Evolutionary conservation across 1,139 yeast genomes (phyloP), one percentile per base, ranked within the genome.

Genomic region (Magnusiomyces fungicola): DNA sequence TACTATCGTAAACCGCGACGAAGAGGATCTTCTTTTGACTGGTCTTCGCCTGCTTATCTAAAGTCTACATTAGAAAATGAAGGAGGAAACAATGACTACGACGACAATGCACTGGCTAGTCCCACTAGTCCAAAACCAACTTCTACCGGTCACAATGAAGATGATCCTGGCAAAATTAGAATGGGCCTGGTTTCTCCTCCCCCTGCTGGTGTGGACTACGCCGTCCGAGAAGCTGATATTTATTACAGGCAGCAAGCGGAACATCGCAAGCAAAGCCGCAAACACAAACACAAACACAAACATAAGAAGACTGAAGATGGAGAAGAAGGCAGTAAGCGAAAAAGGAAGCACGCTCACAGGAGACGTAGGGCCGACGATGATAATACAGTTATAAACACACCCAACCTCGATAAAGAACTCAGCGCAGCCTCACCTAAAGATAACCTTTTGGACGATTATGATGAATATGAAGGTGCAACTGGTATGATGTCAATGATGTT

Each of bases 151-250:
- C n/a, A n/a, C n/a, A n/a, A n/a, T n/a, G n/a, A n/a, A n/a, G 5
- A 34, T 18, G 48, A 41, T 43, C 40, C 36, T 2, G 22, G 19
- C 19, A 10, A 42, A 14, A 45, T 44, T 18, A 29, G 52, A 21
- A 22, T 30, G 30, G 48, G 43, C 19, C 24, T 39, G 3, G 46
- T 47, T n/a, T 47, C 54, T 19, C 50, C 50, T 5, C 50, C 46
- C 6, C 51, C 52, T 1, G 47, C 51, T n/a, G 55, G 53, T 24
- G 66, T 61, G 9, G 61, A 66, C 47, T 66, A 66, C 50, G 70
- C 70, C 1, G 63, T 64, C 6, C 60, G 70, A 7, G 70, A 66
- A 49, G 64, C 70, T 1, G 70, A 66, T 47, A 56, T 66, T 43
- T 66, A 66, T 50, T 61, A 56, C 48, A 56, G 61, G 23, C 58